Percentiles rank a stretch among this genome's conserved stretches.
Evolutionary conservation across 2,329 filamentous ascomycete genomes (phyloP).

Genomic region (Amesomyces nigricolor): DNA sequence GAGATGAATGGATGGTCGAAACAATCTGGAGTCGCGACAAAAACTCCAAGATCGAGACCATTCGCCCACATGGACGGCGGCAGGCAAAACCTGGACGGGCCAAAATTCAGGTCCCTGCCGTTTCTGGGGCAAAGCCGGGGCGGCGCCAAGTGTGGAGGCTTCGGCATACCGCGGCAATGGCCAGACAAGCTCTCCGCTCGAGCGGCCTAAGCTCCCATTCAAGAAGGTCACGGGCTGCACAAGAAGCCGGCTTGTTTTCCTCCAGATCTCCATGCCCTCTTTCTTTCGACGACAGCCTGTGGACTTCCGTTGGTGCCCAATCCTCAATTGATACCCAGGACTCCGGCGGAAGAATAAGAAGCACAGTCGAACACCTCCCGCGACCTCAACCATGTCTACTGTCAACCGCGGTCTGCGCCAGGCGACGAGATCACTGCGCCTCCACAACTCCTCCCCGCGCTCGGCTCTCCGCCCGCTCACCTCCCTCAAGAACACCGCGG

Average conservation of each 20-base stretch:
- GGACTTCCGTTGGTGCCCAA: conserved; percentile 6
- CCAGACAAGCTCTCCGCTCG: conserved; percentile 9
- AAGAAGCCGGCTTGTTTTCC: conserved; percentile 1
- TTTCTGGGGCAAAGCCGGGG: not conserved
- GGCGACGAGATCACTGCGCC: conserved; percentile 49
- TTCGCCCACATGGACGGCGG: too few species aligned
- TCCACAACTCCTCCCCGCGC: conserved; percentile 36
- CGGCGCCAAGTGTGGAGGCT: not conserved
- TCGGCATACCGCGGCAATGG: conserved; percentile 26
- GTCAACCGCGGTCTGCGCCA: conserved; percentile 50
- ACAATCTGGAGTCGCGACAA: too few species aligned
- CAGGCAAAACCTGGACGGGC: too few species aligned
- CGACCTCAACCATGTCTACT: conserved; percentile 42
- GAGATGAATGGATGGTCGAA: too few species aligned
- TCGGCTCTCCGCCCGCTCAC: conserved; percentile 34
- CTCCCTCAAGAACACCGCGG: conserved; percentile 32
- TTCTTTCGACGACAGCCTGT: conserved; percentile 4
- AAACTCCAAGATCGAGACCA: too few species aligned
- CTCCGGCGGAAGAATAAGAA: conserved; percentile 11
- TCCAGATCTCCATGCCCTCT: not conserved
- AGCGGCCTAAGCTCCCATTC: conserved; percentile 17
- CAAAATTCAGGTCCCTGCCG: not conserved
- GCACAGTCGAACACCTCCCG: conserved; percentile 8
- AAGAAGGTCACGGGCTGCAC: not conserved
- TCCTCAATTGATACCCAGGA: conserved; percentile 23